These are phyloP conservation scores for Trichoderma sp. DNA, from an alignment of 2,329 filamentous ascomycete genomes.

Conservation along the genomic window DNA sequence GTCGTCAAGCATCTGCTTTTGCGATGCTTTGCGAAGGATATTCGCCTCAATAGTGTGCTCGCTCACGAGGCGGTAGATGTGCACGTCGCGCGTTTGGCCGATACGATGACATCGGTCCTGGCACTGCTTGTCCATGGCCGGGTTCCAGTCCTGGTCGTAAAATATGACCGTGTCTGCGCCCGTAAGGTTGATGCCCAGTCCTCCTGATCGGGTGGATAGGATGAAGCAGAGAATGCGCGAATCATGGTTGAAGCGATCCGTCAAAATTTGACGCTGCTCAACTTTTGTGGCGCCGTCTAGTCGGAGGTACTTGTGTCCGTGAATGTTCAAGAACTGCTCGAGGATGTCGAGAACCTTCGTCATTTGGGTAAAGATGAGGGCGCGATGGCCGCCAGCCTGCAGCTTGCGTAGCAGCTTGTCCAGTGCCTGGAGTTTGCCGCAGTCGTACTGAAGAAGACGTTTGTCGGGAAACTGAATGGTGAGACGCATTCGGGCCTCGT, in stretches of 20 bases:
- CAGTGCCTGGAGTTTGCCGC: constrained; percentile 89
- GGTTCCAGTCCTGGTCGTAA: constrained; percentile 99
- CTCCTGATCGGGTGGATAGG: constrained; percentile 87
- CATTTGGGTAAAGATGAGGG: constrained; percentile 99
- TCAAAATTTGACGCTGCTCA: constrained; percentile 90
- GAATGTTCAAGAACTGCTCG: constrained; percentile 96
- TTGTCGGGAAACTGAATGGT: constrained; percentile 98
- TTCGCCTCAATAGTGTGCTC: constrained; percentile 97
- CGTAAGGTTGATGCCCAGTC: constrained; percentile 92
- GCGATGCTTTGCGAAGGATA: constrained; percentile 91
- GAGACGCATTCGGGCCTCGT: constrained; percentile 85
- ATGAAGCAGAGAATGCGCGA: constrained; percentile 92
- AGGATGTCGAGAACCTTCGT: constrained; percentile 97
- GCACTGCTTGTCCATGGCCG: constrained; percentile 99
- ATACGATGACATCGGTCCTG: constrained; percentile 97
- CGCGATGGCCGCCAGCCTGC: constrained; percentile 86
- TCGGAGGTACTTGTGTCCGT: constrained; percentile 93
- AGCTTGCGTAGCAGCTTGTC: constrained; percentile 82
- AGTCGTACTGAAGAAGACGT: constrained; percentile 94
- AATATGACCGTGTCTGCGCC: constrained; percentile 98
- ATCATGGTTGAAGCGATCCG: constrained; percentile 95
- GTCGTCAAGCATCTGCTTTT: constrained; percentile 97
- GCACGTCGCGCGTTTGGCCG: constrained; percentile 93
- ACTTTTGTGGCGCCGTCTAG: constrained; percentile 96
- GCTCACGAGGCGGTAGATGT: constrained; percentile 92